Evolutionary conservation across 352 stramenopile species (phyloP).

Genomic region (Peronosclerospora sorghi): DNA sequence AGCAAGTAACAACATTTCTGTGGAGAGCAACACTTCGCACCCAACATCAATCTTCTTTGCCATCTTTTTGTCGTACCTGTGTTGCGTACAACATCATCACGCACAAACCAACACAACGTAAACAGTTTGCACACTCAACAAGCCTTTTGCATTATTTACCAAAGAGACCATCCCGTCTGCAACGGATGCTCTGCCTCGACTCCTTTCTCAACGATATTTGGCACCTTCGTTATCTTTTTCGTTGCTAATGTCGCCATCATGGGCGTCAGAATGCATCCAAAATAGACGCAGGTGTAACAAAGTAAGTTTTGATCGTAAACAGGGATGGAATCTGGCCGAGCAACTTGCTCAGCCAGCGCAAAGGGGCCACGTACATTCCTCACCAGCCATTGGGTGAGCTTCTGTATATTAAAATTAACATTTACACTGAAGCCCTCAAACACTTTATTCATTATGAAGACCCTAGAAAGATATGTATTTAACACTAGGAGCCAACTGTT

Average conservation of each 20-base stretch:
- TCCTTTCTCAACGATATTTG: slow-evolving; percentile 6
- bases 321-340: no score
- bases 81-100: slow-evolving; percentile 1
- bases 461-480: no score
- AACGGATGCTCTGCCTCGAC: slow-evolving; percentile 74
- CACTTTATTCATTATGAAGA: no score
- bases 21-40: slow-evolving; percentile 22
- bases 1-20: background rate
- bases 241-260: background rate
- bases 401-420: no score
- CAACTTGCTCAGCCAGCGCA: no score
- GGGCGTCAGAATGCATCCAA: background rate
- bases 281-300: no score
- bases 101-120: background rate
- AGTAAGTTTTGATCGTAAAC: no score
- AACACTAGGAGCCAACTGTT: no score
- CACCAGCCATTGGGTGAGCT: background rate
- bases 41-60: slow-evolving; percentile 83
- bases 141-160: slow-evolving; percentile 24
- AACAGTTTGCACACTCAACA: background rate
- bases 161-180: slow-evolving; percentile 84
- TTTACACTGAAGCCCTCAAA: no score
- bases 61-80: slow-evolving; percentile 91
- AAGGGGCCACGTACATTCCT: no score
- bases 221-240: background rate